phyloP scores from a whole-genome alignment of 2,329 filamentous ascomycete genomes.

The Calonectria ilicicola region DNA sequence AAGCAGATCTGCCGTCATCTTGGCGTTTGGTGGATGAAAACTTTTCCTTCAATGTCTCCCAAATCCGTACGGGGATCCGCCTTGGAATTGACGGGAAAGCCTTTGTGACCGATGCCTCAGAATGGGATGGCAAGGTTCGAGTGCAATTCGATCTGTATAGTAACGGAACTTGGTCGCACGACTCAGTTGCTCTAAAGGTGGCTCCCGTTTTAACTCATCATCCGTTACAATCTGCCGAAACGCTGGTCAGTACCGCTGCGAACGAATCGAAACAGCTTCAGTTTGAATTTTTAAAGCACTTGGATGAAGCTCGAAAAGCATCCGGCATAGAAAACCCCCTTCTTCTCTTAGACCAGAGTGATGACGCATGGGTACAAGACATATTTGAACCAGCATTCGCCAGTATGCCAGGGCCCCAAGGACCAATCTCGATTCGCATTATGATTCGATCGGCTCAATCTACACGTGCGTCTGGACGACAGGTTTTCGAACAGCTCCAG shows the following conservation, averaged over 20 bases:
- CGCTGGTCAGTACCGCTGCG: slow-evolving; percentile 40
- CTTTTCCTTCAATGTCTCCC: slow-evolving; percentile 42
- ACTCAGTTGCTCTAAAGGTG: slow-evolving; percentile 48
- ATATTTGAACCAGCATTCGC: slow-evolving; percentile 53
- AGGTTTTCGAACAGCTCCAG: slow-evolving; percentile 48
- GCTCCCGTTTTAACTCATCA: slow-evolving; percentile 54
- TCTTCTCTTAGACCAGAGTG: slow-evolving; percentile 35
- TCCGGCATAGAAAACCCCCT: slow-evolving; percentile 36
- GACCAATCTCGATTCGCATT: slow-evolving; percentile 47
- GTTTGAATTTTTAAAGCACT: slow-evolving; percentile 33
- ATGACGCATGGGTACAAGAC: slow-evolving; percentile 54
- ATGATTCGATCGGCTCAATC: slow-evolving; percentile 48
- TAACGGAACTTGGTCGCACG: slow-evolving; percentile 26
- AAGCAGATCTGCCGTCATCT: not conserved
- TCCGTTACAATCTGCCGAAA: slow-evolving; percentile 46
- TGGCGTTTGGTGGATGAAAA: slow-evolving; percentile 45
- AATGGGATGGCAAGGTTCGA: slow-evolving; percentile 45
- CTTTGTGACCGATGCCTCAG: slow-evolving; percentile 30
- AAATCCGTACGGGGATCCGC: slow-evolving; percentile 45
- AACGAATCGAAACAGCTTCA: slow-evolving; percentile 1
- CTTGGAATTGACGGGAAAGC: slow-evolving; percentile 53
- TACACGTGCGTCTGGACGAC: slow-evolving; percentile 42
- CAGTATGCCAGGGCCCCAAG: slow-evolving; percentile 52
- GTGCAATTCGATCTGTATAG: slow-evolving; percentile 46
- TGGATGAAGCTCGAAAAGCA: slow-evolving; percentile 25